Evolutionary conservation across 2,329 filamentous ascomycete genomes (phyloP).

Genomic region (Botrytis paeoniae): DNA sequence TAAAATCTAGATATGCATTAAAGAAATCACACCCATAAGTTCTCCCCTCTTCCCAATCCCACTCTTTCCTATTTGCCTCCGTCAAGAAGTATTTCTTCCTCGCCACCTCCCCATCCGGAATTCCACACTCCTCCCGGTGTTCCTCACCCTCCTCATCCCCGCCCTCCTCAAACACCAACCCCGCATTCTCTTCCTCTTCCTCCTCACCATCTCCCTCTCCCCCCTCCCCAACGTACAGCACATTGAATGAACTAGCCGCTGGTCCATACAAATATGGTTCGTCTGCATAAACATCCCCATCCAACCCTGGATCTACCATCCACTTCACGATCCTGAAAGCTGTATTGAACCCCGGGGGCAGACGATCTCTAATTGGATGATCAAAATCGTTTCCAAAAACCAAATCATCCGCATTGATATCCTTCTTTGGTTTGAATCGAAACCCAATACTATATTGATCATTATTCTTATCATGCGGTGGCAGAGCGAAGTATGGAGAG

Average conservation of each 20-base stretch:
- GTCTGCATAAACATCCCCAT: conserved; percentile 87
- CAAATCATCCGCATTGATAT: conserved; percentile 51
- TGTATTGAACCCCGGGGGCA: conserved; percentile 82
- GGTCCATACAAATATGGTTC: conserved; percentile 83
- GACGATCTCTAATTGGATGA: conserved; percentile 76
- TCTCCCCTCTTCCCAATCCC: conserved; percentile 60
- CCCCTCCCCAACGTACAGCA: conserved; percentile 60
- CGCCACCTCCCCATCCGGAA: conserved; percentile 40
- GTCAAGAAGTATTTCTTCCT: conserved; percentile 61
- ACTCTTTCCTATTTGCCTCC: conserved; percentile 52
- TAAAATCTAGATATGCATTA: conserved; percentile 90
- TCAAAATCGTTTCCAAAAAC: conserved; percentile 97
- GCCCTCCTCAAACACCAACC: conserved; percentile 38
- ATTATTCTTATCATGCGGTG: conserved; percentile 59
- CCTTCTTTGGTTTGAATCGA: conserved; percentile 66
- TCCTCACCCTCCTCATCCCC: conserved; percentile 45
- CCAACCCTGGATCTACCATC: conserved; percentile 86
- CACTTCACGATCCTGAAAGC: conserved; percentile 84
- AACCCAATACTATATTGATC: conserved; percentile 88
- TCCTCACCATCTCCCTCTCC: conserved; percentile 38
- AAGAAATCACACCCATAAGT: conserved; percentile 72
- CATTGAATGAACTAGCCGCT: conserved; percentile 76
- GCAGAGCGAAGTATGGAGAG: conserved; percentile 72
- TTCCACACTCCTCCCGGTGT: conserved; percentile 39
- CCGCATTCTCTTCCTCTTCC: conserved; percentile 16